Evolutionary conservation across 2,329 filamentous ascomycete genomes (phyloP), one percentile per base, ranked within the genome.

Genomic region (Thielaviopsis populi): DNA sequence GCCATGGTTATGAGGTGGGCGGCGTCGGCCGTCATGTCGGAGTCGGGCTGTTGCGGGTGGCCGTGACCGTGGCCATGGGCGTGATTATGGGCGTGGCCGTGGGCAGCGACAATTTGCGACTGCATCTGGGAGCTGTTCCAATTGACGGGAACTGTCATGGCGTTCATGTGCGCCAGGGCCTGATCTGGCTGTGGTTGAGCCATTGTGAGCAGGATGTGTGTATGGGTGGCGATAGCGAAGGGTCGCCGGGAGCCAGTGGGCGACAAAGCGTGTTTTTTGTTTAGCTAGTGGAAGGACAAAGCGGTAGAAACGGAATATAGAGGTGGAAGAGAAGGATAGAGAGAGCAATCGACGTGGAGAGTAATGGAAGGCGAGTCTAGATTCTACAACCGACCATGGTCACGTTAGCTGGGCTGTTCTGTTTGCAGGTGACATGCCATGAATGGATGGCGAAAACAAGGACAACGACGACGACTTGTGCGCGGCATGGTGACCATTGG

Each of bases 101-200:
- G 64, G n/a, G 42, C 43, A 8, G 37, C 40, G 13, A 63, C 64
- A 19, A 63, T 60, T 42, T 66, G 64, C 37, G 54, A 37, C 7
- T 48, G 43, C 24, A 63, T 63, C 19, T 59, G 43, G 37, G 40
- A 46, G 40, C 61, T 65, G 27, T 37, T 22, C 64, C 64, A 66
- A 27, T 46, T 59, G 4, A 65, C 63, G 2, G 50, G 30, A n/a
- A 66, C 61, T 11, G 30, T 58, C 54, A 66, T 61, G 43, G 54
- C 15, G 8, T 59, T 63, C 37, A 66, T 63, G 61, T 66, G 64
- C n/a, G 64, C 54, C 40, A 66, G 37, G 37, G 53, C 54, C 41
- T 66, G 64, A 24, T 56, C 61, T 24, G 64, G 42, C 37, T 65
- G 63, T 61, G 60, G 63, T 65, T 65, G 63, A 30, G 63, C 59